These are phyloP conservation scores for Acorus gramineus DNA, from an alignment of 106 monocot genomes.

Conservation along the genomic window DNA sequence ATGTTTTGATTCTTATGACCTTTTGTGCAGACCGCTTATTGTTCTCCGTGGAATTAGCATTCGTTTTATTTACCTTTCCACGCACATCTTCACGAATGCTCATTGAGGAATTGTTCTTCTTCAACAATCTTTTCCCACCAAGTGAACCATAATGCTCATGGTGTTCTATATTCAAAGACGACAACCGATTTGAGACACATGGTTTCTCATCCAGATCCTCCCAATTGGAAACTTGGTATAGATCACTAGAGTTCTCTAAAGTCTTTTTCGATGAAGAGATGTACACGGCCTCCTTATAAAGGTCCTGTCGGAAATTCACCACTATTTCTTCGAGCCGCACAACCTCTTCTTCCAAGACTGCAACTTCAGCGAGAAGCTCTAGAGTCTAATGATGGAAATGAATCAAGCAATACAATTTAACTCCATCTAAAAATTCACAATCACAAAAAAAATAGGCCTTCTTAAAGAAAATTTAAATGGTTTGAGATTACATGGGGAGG, in stretches of 20 bases:
- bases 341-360: constrained; percentile 89
- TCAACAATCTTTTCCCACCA: constrained; percentile 10
- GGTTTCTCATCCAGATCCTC: no score
- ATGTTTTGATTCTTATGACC: constrained; percentile 8
- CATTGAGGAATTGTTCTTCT: constrained; percentile 15
- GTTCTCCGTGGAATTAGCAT: constrained; percentile 21
- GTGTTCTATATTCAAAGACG: constrained; percentile 1
- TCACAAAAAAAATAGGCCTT: no score
- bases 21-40: constrained; percentile 30
- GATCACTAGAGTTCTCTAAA: no score
- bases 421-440: no score
- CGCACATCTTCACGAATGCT: constrained; percentile 12
- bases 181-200: neutral
- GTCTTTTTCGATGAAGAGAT: no score
- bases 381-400: constrained; percentile 29
- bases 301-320: constrained; percentile 67
- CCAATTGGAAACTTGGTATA: no score
- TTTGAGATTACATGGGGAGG: neutral
- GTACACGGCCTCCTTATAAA: constrained; percentile 79
- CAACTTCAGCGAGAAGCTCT: constrained; percentile 90
- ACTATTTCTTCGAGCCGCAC: constrained; percentile 86
- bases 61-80: constrained; percentile 52
- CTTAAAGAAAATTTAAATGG: no score
- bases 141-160: constrained; percentile 12
- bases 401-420: no score